Base-by-base conservation (phyloP, 257 asterid genomes). In the Catharanthus roseus region DNA sequence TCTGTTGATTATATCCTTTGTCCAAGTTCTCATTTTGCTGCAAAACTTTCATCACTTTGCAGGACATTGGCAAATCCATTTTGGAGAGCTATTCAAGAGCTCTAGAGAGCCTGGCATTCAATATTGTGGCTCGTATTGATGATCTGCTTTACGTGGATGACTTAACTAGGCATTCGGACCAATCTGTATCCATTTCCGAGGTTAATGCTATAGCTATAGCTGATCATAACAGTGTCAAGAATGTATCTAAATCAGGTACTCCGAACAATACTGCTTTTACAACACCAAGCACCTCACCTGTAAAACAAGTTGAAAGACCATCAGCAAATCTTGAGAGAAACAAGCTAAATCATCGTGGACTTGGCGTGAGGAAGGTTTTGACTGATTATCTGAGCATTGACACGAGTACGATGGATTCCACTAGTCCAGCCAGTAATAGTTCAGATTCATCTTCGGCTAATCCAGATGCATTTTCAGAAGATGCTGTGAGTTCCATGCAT, bases 41-140 rank as follows among this genome's bases (percentile, higher is more conserved):
- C 16, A n/a, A n/a, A n/a, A 38, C 4, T 19, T 5, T 15, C 12
- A 58, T 15, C 39, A 29, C 31, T 72, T 47, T 65, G 15, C 71
- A 91, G 97, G 97, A 91, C 81, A 88, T 91, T 5, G 97, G 97
- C 15, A 89, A 91, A 77, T 83, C 95, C 38, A 78, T 91, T 23
- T 55, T 91, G 79, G 97, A 91, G 86, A 82, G 96, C 80, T 91
- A 91, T 84, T 89, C 97, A 0, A 80, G 97, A 63, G 97, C 86
- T 60, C 84, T 91, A 33, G 95, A 89, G 83, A 87, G 97, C 86
- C 76, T 91, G 45, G 95, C 97, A 34, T 91, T 89, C 86, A 91
- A 87, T 56, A 89, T 91, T 12, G 82, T 87, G 29, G 89, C 92
- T 0, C 95, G 97, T 0, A 74, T 89, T 4, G 95, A 91, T 70